Conservation (phyloP, 352 stramenopile species). For the Phytopythium vexans region DNA sequence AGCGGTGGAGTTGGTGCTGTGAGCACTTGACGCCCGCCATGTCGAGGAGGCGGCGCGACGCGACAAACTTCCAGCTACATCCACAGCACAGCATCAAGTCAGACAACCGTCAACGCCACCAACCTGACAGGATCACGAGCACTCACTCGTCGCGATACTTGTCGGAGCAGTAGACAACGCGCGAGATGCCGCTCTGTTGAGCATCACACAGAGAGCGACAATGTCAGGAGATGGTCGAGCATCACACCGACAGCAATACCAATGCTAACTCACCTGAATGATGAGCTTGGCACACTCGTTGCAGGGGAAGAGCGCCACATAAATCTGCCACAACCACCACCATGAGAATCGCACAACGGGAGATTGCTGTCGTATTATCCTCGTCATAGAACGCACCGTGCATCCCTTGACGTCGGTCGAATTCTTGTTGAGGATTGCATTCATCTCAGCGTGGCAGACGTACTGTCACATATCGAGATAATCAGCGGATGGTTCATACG, state of each 20-base stretch:
- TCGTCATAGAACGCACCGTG: conserved; percentile 40
- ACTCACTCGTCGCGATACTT: conserved; percentile 90
- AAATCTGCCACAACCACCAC: conserved; percentile 68
- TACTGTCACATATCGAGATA: conserved; percentile 58
- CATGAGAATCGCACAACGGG: conserved; percentile 6
- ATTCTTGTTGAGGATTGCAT: conserved; percentile 99
- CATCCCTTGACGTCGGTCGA: conserved; percentile 91
- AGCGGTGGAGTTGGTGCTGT: conserved; percentile 55
- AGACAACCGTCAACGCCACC: neutral
- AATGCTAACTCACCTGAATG: conserved; percentile 78
- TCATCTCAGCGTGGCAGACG: conserved; percentile 99
- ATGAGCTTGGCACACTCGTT: conserved; percentile 99
- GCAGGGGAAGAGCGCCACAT: conserved; percentile 98
- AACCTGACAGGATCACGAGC: neutral
- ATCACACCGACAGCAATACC: neutral
- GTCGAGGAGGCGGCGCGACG: conserved; percentile 84
- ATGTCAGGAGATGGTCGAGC: conserved; percentile 1
- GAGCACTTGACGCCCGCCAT: conserved; percentile 71
- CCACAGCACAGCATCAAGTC: neutral
- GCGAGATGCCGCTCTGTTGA: conserved; percentile 89
- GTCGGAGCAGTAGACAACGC: conserved; percentile 97
- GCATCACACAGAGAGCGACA: neutral
- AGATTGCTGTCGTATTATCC: neutral
- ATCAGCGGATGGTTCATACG: conserved; percentile 3
- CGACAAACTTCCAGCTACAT: conserved; percentile 82